Percentiles rank a stretch among this genome's conserved stretches.
phyloP scores from a whole-genome alignment of 768 basidiomycete genomes.

The Psilocybe cyanescens region DNA sequence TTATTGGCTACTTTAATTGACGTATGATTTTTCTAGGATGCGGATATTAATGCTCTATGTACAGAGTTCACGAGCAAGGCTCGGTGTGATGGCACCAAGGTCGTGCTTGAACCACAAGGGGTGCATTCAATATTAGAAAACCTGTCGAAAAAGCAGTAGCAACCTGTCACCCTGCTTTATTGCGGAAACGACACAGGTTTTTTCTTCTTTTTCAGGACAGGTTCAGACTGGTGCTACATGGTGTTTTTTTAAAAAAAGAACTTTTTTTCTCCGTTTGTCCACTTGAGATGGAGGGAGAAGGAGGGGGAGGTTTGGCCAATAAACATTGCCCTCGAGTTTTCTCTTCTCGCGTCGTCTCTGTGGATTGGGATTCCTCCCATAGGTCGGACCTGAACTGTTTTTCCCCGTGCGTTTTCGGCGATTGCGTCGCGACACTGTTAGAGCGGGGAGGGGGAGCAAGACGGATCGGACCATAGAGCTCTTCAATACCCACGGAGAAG shows the following conservation, averaged over 20 bases:
- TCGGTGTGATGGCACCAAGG: conserved; percentile 82
- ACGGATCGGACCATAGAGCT: neutral
- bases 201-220: no score
- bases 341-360: no score
- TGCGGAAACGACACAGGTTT: no score
- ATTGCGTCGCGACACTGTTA: neutral
- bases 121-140: conserved; percentile 51
- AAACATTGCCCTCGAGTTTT: no score
- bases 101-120: conserved; percentile 68
- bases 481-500: neutral
- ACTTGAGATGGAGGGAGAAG: no score
- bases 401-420: no score
- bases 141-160: conserved; percentile 34
- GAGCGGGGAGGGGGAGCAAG: neutral
- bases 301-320: no score
- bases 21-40: conserved; percentile 48
- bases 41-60: conserved; percentile 81
- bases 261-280: no score
- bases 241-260: no score
- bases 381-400: no score
- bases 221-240: no score
- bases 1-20: neutral
- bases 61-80: conserved; percentile 82
- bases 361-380: no score
- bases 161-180: neutral